phyloP scores from a whole-genome alignment of 2,329 filamentous ascomycete genomes.

The Metarhizium robertsii region DNA sequence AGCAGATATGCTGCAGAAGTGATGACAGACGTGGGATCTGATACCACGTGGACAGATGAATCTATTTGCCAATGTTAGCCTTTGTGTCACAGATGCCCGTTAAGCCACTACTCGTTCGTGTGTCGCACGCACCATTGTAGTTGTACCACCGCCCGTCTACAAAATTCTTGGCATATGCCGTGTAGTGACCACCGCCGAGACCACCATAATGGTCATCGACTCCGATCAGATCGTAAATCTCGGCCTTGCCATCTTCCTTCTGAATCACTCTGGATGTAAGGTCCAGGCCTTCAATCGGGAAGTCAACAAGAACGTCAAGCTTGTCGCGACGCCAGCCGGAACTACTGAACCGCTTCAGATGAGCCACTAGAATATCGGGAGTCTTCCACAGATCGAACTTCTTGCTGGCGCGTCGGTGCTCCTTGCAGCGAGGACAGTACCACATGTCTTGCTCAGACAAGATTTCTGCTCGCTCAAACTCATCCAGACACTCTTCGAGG shows the following conservation, averaged over 20 bases:
- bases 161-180: slow-evolving; percentile 89
- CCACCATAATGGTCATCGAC: slow-evolving; percentile 95
- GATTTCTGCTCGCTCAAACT: slow-evolving; percentile 90
- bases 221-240: slow-evolving; percentile 87
- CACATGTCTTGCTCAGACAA: slow-evolving; percentile 93
- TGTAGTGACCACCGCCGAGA: slow-evolving; percentile 92
- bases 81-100: neutral
- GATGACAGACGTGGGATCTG: slow-evolving; percentile 54
- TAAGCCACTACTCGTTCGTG: neutral
- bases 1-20: slow-evolving; percentile 79
- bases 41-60: slow-evolving; percentile 56
- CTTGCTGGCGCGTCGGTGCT: slow-evolving; percentile 85
- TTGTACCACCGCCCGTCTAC: slow-evolving; percentile 86
- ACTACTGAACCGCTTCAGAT: slow-evolving; percentile 91
- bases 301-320: slow-evolving; percentile 83
- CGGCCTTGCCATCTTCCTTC: slow-evolving; percentile 68
- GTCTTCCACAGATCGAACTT: slow-evolving; percentile 96
- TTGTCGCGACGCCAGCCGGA: slow-evolving; percentile 79
- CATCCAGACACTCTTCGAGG: slow-evolving; percentile 83
- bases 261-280: slow-evolving; percentile 70
- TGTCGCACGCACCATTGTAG: slow-evolving; percentile 68
- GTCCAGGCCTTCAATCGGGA: slow-evolving; percentile 81
- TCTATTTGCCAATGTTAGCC: slow-evolving; percentile 48
- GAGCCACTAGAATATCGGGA: slow-evolving; percentile 88
- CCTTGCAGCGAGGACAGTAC: slow-evolving; percentile 95